Evolutionary conservation across 108 stramenopile genomes (phyloP).

Genomic region (Cyclotella distinguenda): DNA sequence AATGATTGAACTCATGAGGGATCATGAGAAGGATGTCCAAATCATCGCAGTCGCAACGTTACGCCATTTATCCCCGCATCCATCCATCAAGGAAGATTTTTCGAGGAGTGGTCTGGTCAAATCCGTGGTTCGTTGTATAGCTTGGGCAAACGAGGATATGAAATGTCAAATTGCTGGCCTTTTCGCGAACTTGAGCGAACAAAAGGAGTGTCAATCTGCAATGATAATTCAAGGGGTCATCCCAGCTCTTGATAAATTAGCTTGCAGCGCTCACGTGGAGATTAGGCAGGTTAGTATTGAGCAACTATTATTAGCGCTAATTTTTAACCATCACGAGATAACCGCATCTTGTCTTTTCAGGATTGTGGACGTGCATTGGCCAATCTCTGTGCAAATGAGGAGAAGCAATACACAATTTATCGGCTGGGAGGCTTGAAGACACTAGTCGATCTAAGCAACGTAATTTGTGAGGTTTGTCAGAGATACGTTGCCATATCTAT

Average conservation of each 20-base stretch:
- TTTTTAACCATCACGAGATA: neutral
- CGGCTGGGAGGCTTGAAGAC: slow-evolving; percentile 70
- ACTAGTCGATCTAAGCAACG: slow-evolving; percentile 56
- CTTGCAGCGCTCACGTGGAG: slow-evolving; percentile 67
- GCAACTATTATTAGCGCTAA: neutral
- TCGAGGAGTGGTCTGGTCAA: slow-evolving; percentile 52
- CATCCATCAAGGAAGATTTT: slow-evolving; percentile 55
- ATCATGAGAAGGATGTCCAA: slow-evolving; percentile 60
- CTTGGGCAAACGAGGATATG: slow-evolving; percentile 66
- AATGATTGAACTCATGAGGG: slow-evolving; percentile 51
- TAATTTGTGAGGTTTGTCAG: slow-evolving; percentile 64
- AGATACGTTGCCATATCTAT: slow-evolving; percentile 79
- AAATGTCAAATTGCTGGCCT: slow-evolving; percentile 71
- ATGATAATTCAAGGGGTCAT: slow-evolving; percentile 67
- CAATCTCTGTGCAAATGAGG: slow-evolving; percentile 76
- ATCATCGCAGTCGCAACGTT: slow-evolving; percentile 64
- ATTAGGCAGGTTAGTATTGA: slow-evolving; percentile 43
- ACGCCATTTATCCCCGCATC: slow-evolving; percentile 65
- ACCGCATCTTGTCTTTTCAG: neutral
- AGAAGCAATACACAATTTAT: slow-evolving; percentile 63
- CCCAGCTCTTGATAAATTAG: slow-evolving; percentile 54
- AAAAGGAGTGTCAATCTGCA: slow-evolving; percentile 59
- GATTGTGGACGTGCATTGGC: slow-evolving; percentile 78
- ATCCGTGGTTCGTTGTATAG: slow-evolving; percentile 57
- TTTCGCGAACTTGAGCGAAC: slow-evolving; percentile 74